These are phyloP conservation scores for Thielaviopsis punctulata DNA, from an alignment of 2,329 filamentous ascomycete genomes.

Conservation along the genomic window DNA sequence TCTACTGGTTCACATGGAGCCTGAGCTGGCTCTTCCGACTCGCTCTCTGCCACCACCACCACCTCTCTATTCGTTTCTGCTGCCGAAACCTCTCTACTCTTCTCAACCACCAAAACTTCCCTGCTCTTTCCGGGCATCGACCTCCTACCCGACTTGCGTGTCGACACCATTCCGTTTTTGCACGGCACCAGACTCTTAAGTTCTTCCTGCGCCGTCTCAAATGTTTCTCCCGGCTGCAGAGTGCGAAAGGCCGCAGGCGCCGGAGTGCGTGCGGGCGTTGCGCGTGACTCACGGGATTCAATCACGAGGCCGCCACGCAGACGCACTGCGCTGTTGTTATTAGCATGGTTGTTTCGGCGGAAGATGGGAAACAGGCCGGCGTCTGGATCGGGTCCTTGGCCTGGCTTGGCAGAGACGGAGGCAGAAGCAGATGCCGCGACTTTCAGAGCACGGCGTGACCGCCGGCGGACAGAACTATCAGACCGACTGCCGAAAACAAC, in stretches of 20 bases:
- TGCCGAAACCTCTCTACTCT: background rate
- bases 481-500: background rate
- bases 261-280: background rate
- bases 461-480: too few species aligned
- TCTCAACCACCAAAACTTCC: background rate
- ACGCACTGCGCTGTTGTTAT: too few species aligned
- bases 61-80: background rate
- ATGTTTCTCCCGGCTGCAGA: slow-evolving; percentile 5
- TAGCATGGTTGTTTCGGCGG: background rate
- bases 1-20: background rate
- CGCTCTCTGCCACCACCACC: background rate
- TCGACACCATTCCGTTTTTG: background rate
- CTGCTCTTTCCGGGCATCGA: background rate
- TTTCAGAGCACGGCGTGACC: too few species aligned
- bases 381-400: background rate
- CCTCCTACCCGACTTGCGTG: background rate
- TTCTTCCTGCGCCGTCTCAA: background rate
- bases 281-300: background rate
- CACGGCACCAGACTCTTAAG: background rate
- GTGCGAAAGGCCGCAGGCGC: background rate
- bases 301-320: slow-evolving; percentile 5
- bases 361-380: background rate
- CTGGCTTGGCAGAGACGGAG: too few species aligned
- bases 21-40: background rate
- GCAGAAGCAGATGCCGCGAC: too few species aligned